phyloP scores from a whole-genome alignment of 495 filamentous ascomycete species.

The Penicillium silybi region DNA sequence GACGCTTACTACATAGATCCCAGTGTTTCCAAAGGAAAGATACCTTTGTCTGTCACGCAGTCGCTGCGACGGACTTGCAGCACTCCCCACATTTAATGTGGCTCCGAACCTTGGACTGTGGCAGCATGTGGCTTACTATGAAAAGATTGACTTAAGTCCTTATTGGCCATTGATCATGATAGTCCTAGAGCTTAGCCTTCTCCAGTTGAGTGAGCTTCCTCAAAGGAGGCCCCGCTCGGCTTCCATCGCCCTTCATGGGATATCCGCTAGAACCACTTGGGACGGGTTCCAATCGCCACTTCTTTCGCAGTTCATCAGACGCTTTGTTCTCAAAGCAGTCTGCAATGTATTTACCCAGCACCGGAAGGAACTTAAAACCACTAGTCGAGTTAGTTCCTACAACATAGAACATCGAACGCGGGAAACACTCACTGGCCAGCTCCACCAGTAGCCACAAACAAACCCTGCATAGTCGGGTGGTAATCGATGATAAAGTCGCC shows the following conservation, averaged over 20 bases:
- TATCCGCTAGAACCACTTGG: slow-evolving; percentile 5
- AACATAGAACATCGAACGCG: not conserved
- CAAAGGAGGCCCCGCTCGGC: slow-evolving; percentile 28
- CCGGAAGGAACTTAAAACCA: slow-evolving; percentile 77
- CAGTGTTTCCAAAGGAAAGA: too few species aligned
- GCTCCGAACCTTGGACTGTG: too few species aligned
- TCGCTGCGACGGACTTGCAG: too few species aligned
- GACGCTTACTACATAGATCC: too few species aligned
- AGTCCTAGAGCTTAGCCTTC: slow-evolving; percentile 22
- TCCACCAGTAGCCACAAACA: slow-evolving; percentile 75
- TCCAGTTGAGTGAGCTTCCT: slow-evolving; percentile 21
- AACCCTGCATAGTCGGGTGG: slow-evolving; percentile 55
- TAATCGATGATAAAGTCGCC: slow-evolving; percentile 73
- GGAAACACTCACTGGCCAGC: slow-evolving; percentile 56
- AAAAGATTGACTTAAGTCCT: too few species aligned
- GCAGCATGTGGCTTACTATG: not conserved
- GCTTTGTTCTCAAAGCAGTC: slow-evolving; percentile 53
- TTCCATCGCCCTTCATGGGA: slow-evolving; percentile 30
- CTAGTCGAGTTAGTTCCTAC: slow-evolving; percentile 1
- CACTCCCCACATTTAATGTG: too few species aligned
- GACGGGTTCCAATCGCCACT: slow-evolving; percentile 51
- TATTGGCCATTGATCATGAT: not conserved
- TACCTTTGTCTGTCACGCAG: too few species aligned
- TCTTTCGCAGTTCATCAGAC: slow-evolving; percentile 47
- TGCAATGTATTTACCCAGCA: slow-evolving; percentile 66